phyloP scores from a whole-genome alignment of 306 rosid species.

The Prunus salicina region DNA sequence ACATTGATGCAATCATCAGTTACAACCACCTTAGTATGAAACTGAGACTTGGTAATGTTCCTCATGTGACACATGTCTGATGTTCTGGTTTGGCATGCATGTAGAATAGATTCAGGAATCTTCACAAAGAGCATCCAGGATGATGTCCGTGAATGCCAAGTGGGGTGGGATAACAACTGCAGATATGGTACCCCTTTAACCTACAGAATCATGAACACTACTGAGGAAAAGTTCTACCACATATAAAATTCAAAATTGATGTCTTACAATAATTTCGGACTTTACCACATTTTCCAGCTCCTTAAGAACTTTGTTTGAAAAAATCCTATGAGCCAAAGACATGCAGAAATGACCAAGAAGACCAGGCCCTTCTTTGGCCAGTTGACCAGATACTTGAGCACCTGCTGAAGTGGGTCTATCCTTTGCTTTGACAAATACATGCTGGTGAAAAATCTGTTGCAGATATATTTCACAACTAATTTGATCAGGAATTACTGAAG shows the following conservation, averaged over 20 bases:
- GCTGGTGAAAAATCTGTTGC: constrained; percentile 81
- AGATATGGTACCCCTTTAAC: constrained; percentile 74
- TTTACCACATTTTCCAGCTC: constrained; percentile 87
- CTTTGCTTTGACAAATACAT: constrained; percentile 60
- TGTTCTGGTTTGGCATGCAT: constrained; percentile 39
- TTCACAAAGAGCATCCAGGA: constrained; percentile 84
- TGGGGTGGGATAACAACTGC: constrained; percentile 70
- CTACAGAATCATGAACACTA: constrained; percentile 37
- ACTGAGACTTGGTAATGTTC: constrained; percentile 50
- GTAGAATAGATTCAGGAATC: constrained; percentile 67
- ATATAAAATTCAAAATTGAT: constrained; percentile 13
- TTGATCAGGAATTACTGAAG: constrained; percentile 48
- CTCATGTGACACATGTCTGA: constrained; percentile 34
- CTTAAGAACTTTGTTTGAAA: constrained; percentile 73
- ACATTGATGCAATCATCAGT: constrained; percentile 74
- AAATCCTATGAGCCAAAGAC: constrained; percentile 81
- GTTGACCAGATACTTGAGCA: constrained; percentile 42
- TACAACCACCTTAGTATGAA: constrained; percentile 77
- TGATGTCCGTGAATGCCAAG: constrained; percentile 87
- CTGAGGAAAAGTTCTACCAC: constrained; percentile 21
- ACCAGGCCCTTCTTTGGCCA: constrained; percentile 62
- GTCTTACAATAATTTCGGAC: constrained; percentile 2
- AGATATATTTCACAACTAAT: constrained; percentile 74
- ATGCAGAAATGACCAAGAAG: constrained; percentile 84
- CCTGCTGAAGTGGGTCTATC: constrained; percentile 45